Evolutionary conservation across 2,329 filamentous ascomycete genomes (phyloP), one percentile per base, ranked within the genome.

Genomic region (Trichoderma pleuroti): DNA sequence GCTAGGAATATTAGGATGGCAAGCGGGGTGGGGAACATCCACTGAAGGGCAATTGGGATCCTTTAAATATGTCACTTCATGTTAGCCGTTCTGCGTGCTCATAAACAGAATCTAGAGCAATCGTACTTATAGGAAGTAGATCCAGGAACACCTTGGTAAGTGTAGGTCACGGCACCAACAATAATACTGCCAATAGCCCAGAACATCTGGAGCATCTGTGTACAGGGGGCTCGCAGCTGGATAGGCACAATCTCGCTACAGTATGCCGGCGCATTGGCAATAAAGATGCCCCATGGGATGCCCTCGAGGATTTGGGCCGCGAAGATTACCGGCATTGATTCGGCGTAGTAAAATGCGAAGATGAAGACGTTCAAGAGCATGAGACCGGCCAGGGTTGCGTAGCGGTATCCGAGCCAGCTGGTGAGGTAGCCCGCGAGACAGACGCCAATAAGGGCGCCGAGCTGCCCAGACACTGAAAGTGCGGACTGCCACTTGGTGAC

Each of bases 331-430:
- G 60, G 60, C 60, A 62, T 62, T 30, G 60, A 28, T 62, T 62
- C 60, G 11, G 60, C 60, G 16, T 62, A 62, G 16, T 62, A 62
- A 62, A 62, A 62, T 16, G 60, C 60, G 36, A 62, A 62, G 60
- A 62, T 62, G 24, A 62, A 62, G 36, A 62, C 60, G 16, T 62
- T 62, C 16, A 62, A 46, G 36, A 62, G 60, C 60, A 62, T 62
- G 1, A 62, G 16, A 26, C 60, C 60, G 7, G 60, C 46, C 18
- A 62, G 26, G 16, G 60, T 62, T 62, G 60, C 60, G 26, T 62
- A 62, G 36, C 60, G 60, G 36, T 62, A 62, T 46, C 60, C 60
- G 36, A 62, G 12, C 60, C 60, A 62, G 26, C 60, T 62, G 6
- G 60, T 62, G 10, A 62, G 60, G 14, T 36, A 62, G 16, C 60